These are phyloP conservation scores for Cucurbita ficifolia DNA, from an alignment of 306 rosid species.

Conservation along the genomic window DNA sequence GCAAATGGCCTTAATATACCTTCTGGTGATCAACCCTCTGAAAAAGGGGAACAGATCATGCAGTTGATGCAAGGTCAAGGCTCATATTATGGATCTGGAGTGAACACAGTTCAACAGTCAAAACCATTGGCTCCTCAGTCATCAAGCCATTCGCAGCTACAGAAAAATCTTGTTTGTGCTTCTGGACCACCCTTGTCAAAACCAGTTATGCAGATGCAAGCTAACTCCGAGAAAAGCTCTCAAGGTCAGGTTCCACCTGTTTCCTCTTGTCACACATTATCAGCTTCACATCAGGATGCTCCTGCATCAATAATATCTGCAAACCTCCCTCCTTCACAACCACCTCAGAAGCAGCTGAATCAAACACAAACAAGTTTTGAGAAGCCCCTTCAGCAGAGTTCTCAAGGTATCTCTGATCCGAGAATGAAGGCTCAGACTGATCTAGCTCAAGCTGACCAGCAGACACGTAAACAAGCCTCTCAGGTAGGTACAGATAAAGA, in stretches of 20 bases:
- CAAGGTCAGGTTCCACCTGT: conserved; percentile 46
- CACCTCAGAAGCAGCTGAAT: conserved; percentile 46
- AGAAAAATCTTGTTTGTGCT: conserved; percentile 44
- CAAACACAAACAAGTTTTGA: conserved; percentile 52
- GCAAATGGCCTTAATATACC: conserved; percentile 61
- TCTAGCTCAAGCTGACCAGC: conserved; percentile 47
- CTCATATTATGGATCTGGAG: conserved; percentile 52
- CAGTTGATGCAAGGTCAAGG: conserved; percentile 72
- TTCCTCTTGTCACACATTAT: conserved; percentile 32
- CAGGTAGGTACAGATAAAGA: conserved; percentile 33
- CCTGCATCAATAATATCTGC: conserved; percentile 26
- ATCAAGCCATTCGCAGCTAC: conserved; percentile 56
- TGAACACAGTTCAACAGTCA: conserved; percentile 42
- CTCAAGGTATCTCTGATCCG: conserved; percentile 39
- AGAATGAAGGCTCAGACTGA: conserved; percentile 44
- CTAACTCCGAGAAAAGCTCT: conserved; percentile 48
- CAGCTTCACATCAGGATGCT: conserved; percentile 39
- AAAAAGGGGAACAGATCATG: conserved; percentile 74
- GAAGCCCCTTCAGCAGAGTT: conserved; percentile 48
- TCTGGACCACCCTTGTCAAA: conserved; percentile 40
- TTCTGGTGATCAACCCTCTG: conserved; percentile 67
- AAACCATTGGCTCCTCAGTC: conserved; percentile 54
- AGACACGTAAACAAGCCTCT: conserved; percentile 31
- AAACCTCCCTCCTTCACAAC: conserved; percentile 43
- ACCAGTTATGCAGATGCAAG: conserved; percentile 45